These are phyloP conservation scores for Echeveria elegans DNA, from an alignment of 164 flowering plant genomes.

Conservation along the genomic window DNA sequence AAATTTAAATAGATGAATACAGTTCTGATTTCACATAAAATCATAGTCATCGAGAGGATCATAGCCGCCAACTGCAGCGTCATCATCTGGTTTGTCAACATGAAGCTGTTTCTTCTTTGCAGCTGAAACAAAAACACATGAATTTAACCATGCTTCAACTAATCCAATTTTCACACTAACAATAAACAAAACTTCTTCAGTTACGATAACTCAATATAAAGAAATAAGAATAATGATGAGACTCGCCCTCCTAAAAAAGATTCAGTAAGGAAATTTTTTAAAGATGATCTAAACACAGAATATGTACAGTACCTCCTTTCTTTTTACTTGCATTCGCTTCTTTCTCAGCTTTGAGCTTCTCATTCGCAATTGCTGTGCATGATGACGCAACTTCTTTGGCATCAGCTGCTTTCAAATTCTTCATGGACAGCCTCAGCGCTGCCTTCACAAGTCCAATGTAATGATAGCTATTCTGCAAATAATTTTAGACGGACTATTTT, in stretches of 20 bases:
- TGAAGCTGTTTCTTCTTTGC: conserved; percentile 74
- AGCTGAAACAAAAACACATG: conserved; percentile 20
- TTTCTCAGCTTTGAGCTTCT: conserved; percentile 91
- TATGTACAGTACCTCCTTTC: conserved; percentile 68
- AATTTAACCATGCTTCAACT: not conserved
- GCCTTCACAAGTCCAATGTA: conserved; percentile 74
- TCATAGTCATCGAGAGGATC: conserved; percentile 71
- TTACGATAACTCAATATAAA: too few species aligned
- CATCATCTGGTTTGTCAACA: conserved; percentile 68
- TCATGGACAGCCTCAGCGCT: conserved; percentile 77
- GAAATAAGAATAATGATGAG: too few species aligned
- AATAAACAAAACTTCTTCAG: too few species aligned
- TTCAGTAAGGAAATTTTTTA: too few species aligned
- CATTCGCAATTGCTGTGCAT: conserved; percentile 80
- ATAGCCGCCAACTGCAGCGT: conserved; percentile 33
- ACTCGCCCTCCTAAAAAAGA: too few species aligned
- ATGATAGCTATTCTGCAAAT: conserved; percentile 80
- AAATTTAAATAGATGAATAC: not conserved
- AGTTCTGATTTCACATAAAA: conserved; percentile 49
- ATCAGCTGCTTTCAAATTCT: conserved; percentile 69
- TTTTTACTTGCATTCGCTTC: conserved; percentile 84
- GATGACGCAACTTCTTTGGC: conserved; percentile 94
- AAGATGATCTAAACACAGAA: not conserved
- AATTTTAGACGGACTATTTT: not conserved
- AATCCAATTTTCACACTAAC: not conserved